Conservation (phyloP, 192 early-diverging fungal genomes). For the Anaeromyces robustus region DNA sequence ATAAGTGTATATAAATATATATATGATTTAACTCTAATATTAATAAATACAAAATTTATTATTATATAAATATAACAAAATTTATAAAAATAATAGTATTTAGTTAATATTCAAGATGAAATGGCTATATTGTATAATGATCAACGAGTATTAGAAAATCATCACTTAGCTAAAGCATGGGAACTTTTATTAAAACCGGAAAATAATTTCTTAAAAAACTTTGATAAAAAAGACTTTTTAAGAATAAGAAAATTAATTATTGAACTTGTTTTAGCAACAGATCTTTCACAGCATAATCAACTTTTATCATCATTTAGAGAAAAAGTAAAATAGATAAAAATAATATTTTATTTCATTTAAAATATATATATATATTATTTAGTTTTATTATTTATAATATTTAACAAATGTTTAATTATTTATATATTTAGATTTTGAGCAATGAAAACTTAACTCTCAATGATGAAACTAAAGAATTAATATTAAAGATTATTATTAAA, state of each 20-base stretch:
- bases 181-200: slow-evolving; percentile 1
- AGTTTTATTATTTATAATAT: too few relatives aligned
- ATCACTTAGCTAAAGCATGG: slow-evolving; percentile 2
- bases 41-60: too few relatives aligned
- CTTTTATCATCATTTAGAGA: slow-evolving; percentile 2
- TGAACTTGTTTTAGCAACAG: slow-evolving; percentile 2
- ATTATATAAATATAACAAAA: too few relatives aligned
- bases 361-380: too few relatives aligned
- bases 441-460: background rate
- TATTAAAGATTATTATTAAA: background rate
- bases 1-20: too few relatives aligned
- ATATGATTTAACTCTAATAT: too few relatives aligned
- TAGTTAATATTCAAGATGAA: background rate
- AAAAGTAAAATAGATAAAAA: background rate
- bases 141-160: slow-evolving; percentile 4
- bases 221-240: background rate
- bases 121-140: slow-evolving; percentile 3
- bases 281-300: slow-evolving; percentile 4
- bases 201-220: slow-evolving; percentile 2
- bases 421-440: background rate
- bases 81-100: too few relatives aligned
- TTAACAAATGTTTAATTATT: too few relatives aligned
- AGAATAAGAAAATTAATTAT: background rate
- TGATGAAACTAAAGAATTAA: background rate
- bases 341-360: too few relatives aligned